Evolutionary conservation across 495 filamentous ascomycete genomes (phyloP), one percentile per base, ranked within the genome.

Genomic region (Schizothecium vesticola): DNA sequence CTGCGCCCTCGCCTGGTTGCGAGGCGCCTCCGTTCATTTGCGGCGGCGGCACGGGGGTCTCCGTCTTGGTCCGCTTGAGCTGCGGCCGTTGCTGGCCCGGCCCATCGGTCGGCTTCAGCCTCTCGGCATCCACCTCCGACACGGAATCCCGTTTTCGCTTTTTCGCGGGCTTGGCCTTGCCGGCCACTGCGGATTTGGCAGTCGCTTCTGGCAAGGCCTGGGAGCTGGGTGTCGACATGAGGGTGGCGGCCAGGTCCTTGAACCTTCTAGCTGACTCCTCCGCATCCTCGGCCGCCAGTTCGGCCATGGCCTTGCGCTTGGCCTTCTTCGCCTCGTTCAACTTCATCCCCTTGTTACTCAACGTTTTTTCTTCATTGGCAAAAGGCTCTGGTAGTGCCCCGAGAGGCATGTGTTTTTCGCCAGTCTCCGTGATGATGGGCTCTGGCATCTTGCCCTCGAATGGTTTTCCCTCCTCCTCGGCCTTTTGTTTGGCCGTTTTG

Each of bases 251-350:
- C 70, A 84, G 78, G 61, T 82, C 81, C 16, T 78, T 79, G 71
- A 90, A 80, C 66, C 82, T 84, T 66, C 85, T 83, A 31, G 86
- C 85, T 23, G 87, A 87, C 73, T 87, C 80, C 70, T 91, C 84
- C 25, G 85, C 89, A 72, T 90, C 87, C 73, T 89, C 84, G 13
- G 86, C 86, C 61, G 89, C 88, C 76, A 92, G 88, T 60, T 90
- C 86, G 19, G 85, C 82, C 78, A 91, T 73, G 65, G 84, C 83
- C 77, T 94, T 91, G 59, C 89, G 87, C 82, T 96, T 97, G 63
- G 92, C 81, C 74, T 95, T 96, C 82, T 97, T 97, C 7, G 92
- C 92, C 74, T 96, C 91, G 75, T 96, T 96, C 60, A 96, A 76
- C 72, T 92, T 92, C 92, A 96, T 96, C 9, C 92, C 93, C 22